These are phyloP conservation scores for Diaporthe caulivora DNA, from an alignment of 2,329 filamentous ascomycete species.

Conservation along the genomic window DNA sequence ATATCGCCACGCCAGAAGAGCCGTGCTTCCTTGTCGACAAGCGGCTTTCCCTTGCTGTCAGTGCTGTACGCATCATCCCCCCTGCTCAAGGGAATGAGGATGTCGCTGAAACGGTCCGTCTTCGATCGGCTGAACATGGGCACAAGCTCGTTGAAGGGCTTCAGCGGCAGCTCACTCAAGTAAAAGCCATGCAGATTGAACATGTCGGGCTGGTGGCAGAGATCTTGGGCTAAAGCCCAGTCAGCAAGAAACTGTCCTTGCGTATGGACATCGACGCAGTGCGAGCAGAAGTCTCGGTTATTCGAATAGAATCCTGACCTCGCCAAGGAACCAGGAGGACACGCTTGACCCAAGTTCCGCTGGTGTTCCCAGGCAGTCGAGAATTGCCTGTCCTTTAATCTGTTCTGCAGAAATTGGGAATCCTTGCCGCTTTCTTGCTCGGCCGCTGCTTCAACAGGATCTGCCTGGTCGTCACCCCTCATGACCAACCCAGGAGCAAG, in stretches of 20 bases:
- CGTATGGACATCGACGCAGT: slow-evolving; percentile 74
- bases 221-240: slow-evolving; percentile 74
- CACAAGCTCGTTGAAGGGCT: slow-evolving; percentile 73
- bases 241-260: slow-evolving; percentile 74
- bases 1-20: slow-evolving; percentile 83
- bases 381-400: slow-evolving; percentile 13
- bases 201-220: slow-evolving; percentile 84
- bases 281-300: slow-evolving; percentile 71
- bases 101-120: slow-evolving; percentile 79
- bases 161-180: slow-evolving; percentile 71
- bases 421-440: slow-evolving; percentile 40
- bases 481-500: slow-evolving; percentile 47
- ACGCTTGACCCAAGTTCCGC: slow-evolving; percentile 58
- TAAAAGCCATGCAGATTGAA: slow-evolving; percentile 80
- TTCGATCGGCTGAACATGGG: slow-evolving; percentile 84
- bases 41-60: slow-evolving; percentile 64
- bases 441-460: neutral
- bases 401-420: slow-evolving; percentile 1
- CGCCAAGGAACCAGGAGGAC: slow-evolving; percentile 71
- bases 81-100: slow-evolving; percentile 75
- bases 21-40: slow-evolving; percentile 71
- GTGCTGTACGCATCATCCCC: slow-evolving; percentile 51
- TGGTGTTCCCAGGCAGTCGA: slow-evolving; percentile 42
- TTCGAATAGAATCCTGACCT: slow-evolving; percentile 73
- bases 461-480: slow-evolving; percentile 48